Evolutionary conservation across 2,329 filamentous ascomycete species (phyloP).

Genomic region (Colletotrichum limetticola): DNA sequence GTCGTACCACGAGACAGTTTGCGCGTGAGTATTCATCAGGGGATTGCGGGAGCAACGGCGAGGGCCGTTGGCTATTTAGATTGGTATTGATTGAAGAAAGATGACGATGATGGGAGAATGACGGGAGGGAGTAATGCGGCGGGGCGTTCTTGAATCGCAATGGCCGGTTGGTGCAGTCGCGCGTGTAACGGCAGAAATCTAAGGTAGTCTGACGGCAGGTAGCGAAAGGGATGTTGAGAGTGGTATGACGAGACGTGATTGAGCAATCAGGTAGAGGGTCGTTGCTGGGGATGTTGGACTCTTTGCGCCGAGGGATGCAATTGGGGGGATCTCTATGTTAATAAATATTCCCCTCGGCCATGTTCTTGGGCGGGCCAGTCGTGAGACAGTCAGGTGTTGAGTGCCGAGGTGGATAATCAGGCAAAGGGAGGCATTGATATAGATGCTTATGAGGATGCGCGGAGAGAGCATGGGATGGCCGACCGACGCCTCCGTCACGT

Average conservation of each 20-base stretch:
- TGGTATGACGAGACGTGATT: background rate
- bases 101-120: background rate
- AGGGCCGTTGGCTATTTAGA: background rate
- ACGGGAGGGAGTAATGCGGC: background rate
- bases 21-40: slow-evolving; percentile 1
- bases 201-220: background rate
- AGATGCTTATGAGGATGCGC: background rate
- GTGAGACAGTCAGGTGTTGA: background rate
- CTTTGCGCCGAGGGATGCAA: background rate
- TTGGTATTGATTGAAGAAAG: background rate
- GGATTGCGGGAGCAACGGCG: background rate
- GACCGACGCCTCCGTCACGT: background rate
- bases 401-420: background rate
- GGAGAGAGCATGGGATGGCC: background rate
- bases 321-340: background rate
- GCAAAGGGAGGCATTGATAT: background rate
- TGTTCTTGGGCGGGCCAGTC: background rate
- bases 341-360: background rate
- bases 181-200: background rate
- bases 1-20: slow-evolving; percentile 37
- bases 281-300: background rate
- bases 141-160: background rate
- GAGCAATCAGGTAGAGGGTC: background rate
- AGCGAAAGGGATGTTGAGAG: background rate
- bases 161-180: background rate